Conservation (phyloP, 1,284 basidiomycete genomes). For the Phellinidium pouzarii region DNA sequence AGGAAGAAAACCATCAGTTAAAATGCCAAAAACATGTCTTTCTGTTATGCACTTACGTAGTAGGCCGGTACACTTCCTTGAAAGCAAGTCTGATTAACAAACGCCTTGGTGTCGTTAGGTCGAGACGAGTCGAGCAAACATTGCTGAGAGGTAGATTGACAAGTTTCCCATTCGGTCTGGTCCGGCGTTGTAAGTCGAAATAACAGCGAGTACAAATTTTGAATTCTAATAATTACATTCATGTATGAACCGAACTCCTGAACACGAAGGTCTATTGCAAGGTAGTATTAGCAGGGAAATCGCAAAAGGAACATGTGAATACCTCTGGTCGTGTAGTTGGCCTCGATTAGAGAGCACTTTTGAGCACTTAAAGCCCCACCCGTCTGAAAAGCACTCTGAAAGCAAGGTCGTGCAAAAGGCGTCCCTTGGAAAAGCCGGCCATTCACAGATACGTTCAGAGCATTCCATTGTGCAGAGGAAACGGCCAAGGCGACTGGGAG, state of each 20-base stretch:
- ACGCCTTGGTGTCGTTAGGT: neutral
- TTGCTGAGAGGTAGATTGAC: neutral
- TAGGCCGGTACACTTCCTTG: constrained; percentile 17
- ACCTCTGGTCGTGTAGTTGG: neutral
- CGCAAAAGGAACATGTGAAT: neutral
- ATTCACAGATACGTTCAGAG: neutral
- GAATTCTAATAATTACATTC: constrained; percentile 1
- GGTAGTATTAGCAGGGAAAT: neutral
- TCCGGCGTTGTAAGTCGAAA: too few species aligned
- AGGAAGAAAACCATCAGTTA: neutral
- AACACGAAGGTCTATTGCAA: neutral
- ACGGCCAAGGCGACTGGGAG: neutral
- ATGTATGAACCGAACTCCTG: constrained; percentile 1
- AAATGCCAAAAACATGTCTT: neutral
- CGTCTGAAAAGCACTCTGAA: neutral
- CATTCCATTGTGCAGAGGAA: neutral
- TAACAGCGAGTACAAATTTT: neutral
- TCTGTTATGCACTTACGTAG: constrained; percentile 10
- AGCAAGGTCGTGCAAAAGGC: neutral
- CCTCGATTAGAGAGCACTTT: neutral
- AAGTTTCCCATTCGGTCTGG: constrained; percentile 7
- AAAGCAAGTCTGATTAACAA: neutral
- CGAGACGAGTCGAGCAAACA: constrained; percentile 1
- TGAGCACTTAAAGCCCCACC: neutral
- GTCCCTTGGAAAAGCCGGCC: constrained; percentile 3